These are phyloP conservation scores for Mycena crocata DNA, from an alignment of 768 basidiomycete species.

Conservation along the genomic window DNA sequence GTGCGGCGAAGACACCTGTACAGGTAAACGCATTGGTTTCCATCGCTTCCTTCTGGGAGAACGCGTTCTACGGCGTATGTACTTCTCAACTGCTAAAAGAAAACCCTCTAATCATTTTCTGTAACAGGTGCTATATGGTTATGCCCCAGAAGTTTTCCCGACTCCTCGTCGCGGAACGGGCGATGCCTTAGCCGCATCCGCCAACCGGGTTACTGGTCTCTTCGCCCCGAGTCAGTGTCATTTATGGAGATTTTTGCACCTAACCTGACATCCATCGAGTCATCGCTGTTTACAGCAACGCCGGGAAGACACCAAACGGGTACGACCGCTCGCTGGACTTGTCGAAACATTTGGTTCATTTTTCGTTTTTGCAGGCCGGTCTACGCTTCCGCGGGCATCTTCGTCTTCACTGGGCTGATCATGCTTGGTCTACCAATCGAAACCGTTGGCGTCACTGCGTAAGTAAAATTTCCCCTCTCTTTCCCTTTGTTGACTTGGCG, in stretches of 20 bases:
- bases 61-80: constrained; percentile 32
- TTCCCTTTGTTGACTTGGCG: neutral
- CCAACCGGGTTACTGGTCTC: constrained; percentile 70
- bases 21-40: constrained; percentile 42
- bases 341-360: neutral
- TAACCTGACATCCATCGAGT: constrained; percentile 17
- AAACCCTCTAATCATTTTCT: constrained; percentile 13
- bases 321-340: neutral
- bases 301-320: constrained; percentile 33
- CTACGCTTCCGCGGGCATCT: constrained; percentile 32
- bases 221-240: constrained; percentile 51
- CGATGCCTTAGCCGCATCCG: constrained; percentile 62
- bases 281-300: constrained; percentile 35
- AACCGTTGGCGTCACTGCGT: constrained; percentile 31
- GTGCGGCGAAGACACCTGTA: constrained; percentile 60
- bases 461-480: neutral
- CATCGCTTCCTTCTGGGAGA: constrained; percentile 34
- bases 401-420: constrained; percentile 26
- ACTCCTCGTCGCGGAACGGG: constrained; percentile 67
- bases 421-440: constrained; percentile 31
- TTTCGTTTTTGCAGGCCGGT: constrained; percentile 22
- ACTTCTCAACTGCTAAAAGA: neutral
- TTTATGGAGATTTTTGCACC: neutral
- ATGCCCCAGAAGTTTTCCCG: constrained; percentile 67
- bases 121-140: constrained; percentile 53